Evolutionary conservation across 345 rosid species (phyloP).

Genomic region (Linum tenue): DNA sequence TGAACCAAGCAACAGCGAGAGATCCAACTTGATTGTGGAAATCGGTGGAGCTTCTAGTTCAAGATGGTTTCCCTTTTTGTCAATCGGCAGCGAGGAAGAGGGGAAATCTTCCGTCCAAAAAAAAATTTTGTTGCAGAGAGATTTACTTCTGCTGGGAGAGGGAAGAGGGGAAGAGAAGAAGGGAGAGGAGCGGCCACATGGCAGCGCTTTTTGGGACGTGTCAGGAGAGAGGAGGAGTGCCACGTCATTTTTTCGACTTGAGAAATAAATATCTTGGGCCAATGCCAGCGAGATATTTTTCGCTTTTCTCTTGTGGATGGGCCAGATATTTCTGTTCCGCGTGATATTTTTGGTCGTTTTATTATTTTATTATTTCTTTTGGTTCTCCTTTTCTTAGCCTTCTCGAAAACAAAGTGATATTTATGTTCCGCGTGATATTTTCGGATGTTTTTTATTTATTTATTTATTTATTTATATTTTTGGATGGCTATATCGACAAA

Average conservation of each 20-base stretch:
- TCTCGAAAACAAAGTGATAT: background rate
- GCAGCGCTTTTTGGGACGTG: background rate
- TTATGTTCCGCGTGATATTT: too few relatives aligned
- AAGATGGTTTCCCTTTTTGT: too few relatives aligned
- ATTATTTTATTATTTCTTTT: too few relatives aligned
- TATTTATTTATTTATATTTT: too few relatives aligned
- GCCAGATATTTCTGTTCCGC: background rate
- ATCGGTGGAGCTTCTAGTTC: too few relatives aligned
- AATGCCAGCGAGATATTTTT: background rate
- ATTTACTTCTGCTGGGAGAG: background rate
- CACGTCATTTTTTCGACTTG: background rate
- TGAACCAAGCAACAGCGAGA: too few relatives aligned
- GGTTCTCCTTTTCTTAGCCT: background rate
- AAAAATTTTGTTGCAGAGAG: background rate
- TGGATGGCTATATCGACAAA: too few relatives aligned
- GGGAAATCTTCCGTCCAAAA: background rate
- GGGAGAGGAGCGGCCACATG: background rate
- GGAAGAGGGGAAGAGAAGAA: background rate
- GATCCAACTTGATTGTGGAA: too few relatives aligned
- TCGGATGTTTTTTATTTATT: too few relatives aligned
- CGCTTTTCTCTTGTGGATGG: background rate
- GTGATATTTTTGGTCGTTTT: background rate
- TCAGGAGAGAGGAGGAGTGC: background rate
- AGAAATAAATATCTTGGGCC: conserved; percentile 4
- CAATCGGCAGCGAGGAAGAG: background rate